A percentile compares a stretch with the other conserved stretches of the same genome.
Evolutionary conservation across 495 filamentous ascomycete genomes (phyloP).

Genomic region (Aspergillus hancockii): DNA sequence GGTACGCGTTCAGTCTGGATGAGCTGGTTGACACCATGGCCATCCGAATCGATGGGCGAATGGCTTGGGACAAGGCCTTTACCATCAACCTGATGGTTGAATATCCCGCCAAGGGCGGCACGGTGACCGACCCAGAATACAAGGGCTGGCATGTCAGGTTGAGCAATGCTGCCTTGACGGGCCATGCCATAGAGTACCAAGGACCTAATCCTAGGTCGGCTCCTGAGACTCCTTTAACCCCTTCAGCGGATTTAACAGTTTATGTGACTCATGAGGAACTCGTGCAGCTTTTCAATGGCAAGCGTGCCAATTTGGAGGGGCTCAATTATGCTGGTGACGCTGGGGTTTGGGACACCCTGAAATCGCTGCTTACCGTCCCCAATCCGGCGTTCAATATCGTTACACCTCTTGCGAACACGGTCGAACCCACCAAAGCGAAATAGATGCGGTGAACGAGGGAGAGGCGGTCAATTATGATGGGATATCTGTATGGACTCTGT

Average conservation of each 20-base stretch:
- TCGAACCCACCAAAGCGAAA: too few species aligned
- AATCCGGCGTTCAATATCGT: slow-evolving; percentile 8
- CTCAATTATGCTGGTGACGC: neutral
- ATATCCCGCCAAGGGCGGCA: neutral
- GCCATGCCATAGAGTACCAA: neutral
- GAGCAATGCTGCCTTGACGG: slow-evolving; percentile 3
- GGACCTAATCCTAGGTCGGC: neutral
- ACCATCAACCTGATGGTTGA: slow-evolving; percentile 7
- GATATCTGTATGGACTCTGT: too few species aligned
- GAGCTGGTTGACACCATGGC: slow-evolving; percentile 7
- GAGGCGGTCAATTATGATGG: too few species aligned
- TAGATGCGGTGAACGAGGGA: too few species aligned
- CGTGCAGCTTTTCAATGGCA: too few species aligned
- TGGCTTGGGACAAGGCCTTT: slow-evolving; percentile 6
- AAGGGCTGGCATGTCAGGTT: neutral
- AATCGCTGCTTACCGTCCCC: neutral
- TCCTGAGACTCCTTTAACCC: too few species aligned
- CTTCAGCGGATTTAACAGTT: too few species aligned
- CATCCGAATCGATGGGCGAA: slow-evolving; percentile 8
- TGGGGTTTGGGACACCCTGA: neutral
- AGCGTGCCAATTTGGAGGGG: neutral
- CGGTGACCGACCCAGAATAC: neutral
- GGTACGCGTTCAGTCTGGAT: slow-evolving; percentile 1
- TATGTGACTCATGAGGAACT: too few species aligned
- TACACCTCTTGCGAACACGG: neutral